Percentiles rank a stretch among this genome's conserved stretches.
phyloP scores from a whole-genome alignment of 139 green algal species.

The Chlorella sp. region DNA sequence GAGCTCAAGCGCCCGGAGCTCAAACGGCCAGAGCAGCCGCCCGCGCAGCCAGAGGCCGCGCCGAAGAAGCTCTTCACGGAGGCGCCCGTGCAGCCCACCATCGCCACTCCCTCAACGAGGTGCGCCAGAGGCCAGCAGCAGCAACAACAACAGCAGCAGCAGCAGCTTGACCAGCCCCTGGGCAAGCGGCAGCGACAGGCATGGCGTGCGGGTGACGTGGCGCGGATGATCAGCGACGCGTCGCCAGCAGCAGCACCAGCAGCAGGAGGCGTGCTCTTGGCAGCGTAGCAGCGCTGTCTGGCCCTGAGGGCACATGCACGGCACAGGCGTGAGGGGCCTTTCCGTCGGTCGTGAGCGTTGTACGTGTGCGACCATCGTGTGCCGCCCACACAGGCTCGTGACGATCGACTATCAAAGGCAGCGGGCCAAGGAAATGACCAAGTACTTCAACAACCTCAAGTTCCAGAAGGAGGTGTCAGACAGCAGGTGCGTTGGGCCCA shows the following conservation, averaged over 20 bases:
- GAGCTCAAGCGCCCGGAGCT: conserved; percentile 9
- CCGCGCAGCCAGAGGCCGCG: not conserved
- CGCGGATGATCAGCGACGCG: no score
- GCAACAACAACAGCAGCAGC: not conserved
- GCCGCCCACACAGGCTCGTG: conserved; percentile 37
- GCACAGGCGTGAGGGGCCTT: not conserved
- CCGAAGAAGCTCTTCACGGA: conserved; percentile 3
- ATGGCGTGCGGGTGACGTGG: not conserved
- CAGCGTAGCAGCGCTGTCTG: not conserved
- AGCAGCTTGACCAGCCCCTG: not conserved
- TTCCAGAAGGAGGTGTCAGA: not conserved
- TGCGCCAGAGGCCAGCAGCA: not conserved
- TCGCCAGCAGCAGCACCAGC: no score
- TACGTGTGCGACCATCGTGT: no score
- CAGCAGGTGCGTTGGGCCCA: no score
- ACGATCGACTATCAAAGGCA: conserved; percentile 85
- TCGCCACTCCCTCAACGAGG: not conserved
- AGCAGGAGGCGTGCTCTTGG: no score
- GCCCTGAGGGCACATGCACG: not conserved
- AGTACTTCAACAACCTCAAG: conserved; percentile 15
- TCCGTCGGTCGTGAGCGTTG: no score
- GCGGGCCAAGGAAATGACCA: conserved; percentile 83
- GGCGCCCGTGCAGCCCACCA: not conserved
- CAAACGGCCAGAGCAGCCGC: conserved; percentile 5
- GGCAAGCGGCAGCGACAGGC: not conserved